Evolutionary conservation across 2,329 filamentous ascomycete genomes (phyloP).

Genomic region (Ascochyta clinopodiicola): DNA sequence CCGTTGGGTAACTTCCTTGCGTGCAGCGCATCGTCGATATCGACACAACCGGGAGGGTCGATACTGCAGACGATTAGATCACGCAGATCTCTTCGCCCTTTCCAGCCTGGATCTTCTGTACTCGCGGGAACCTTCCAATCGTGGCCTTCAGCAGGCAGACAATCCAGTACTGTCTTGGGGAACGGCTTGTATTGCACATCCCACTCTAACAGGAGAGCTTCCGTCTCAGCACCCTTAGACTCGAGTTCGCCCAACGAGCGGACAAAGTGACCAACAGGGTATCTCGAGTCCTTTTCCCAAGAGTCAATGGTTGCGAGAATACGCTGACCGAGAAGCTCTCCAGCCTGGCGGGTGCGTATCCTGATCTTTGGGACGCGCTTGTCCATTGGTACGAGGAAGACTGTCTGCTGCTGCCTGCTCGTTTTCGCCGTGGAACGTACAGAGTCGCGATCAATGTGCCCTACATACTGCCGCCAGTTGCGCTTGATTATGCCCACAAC

Average conservation of each 20-base stretch:
- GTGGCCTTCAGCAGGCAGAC: constrained; percentile 87
- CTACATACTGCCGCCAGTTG: constrained; percentile 98
- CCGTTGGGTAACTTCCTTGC: constrained; percentile 85
- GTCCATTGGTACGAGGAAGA: constrained; percentile 97
- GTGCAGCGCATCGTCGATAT: constrained; percentile 97
- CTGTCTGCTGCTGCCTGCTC: constrained; percentile 84
- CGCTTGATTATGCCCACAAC: constrained; percentile 93
- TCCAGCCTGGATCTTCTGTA: constrained; percentile 84
- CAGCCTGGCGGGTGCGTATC: constrained; percentile 87
- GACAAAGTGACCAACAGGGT: constrained; percentile 92
- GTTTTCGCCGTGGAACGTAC: constrained; percentile 75
- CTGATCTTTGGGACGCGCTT: constrained; percentile 97
- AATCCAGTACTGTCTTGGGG: constrained; percentile 93
- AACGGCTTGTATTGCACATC: constrained; percentile 98
- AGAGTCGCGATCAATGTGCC: constrained; percentile 88
- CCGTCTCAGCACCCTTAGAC: constrained; percentile 96
- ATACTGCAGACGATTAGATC: constrained; percentile 94
- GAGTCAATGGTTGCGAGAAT: constrained; percentile 92
- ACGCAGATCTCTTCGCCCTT: constrained; percentile 80
- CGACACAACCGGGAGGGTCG: constrained; percentile 92
- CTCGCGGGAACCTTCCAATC: constrained; percentile 90
- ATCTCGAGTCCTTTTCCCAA: constrained; percentile 92
- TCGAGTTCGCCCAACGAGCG: constrained; percentile 92
- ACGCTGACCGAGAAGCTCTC: constrained; percentile 87
- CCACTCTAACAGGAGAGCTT: constrained; percentile 90